Conservation (phyloP, 2,329 filamentous ascomycete species). For the Diaporthe ilicicola region DNA sequence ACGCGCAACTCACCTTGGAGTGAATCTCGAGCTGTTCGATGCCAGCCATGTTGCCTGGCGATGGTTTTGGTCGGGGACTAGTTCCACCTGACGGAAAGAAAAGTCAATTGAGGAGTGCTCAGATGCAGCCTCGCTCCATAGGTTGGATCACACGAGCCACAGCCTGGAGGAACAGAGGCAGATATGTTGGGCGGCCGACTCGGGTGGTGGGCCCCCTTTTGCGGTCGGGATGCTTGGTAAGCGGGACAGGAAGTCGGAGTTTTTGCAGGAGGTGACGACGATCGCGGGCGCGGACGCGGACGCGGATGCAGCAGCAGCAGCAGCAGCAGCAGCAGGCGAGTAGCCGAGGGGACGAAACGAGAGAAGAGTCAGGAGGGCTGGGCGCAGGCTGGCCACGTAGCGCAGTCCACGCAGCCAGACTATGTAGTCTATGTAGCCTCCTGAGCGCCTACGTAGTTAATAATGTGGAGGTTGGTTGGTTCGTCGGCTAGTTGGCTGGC, state of each 20-base stretch:
- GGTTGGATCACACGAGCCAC: constrained; percentile 9
- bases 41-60: constrained; percentile 72
- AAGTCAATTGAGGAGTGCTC: constrained; percentile 8
- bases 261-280: background rate
- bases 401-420: background rate
- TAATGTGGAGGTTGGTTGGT: constrained; percentile 8
- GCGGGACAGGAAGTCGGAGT: background rate
- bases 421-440: background rate
- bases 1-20: constrained; percentile 77
- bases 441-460: background rate
- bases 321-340: too few species aligned
- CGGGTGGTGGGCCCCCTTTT: background rate
- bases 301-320: too few species aligned
- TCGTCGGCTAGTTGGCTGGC: background rate
- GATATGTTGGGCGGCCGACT: background rate
- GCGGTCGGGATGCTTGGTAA: background rate
- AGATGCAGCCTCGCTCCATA: constrained; percentile 26
- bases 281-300: background rate
- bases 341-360: background rate
- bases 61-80: background rate
- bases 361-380: background rate
- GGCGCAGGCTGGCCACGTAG: background rate
- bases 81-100: constrained; percentile 15
- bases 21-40: constrained; percentile 98
- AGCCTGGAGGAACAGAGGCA: background rate